Evolutionary conservation across 2,329 filamentous ascomycete genomes (phyloP), one percentile per base, ranked within the genome.

Genomic region (Colletotrichum musicola): DNA sequence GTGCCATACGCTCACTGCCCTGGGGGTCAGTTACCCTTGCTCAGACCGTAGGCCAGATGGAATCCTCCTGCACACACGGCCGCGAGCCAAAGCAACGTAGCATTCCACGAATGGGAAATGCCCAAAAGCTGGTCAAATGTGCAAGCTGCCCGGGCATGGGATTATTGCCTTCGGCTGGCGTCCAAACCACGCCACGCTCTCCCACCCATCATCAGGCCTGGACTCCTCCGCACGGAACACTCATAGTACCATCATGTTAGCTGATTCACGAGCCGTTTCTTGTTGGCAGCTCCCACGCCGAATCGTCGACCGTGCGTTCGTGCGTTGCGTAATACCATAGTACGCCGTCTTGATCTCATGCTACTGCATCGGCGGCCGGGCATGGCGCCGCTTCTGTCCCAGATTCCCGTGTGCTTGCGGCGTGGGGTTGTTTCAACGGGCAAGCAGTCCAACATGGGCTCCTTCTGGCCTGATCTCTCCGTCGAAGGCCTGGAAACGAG

Each of bases 401-500:
- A 57, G 51, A 57, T 46, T 60, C 22, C 63, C 66, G 62, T 57
- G 51, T 30, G 51, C 58, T 59, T 51, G 63, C 30, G 50, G 62
- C 53, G 66, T 53, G 56, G 66, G 44, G 27, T 47, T 62, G 50
- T 67, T 69, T 69, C 66, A 62, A 62, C 56, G 51, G 62, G 55
- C 38, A 22, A 55, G 62, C 61, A 60, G 49, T 54, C 57, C 62
- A 58, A 50, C 44, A 56, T 35, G 50, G 30, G 57, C 56, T 60
- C 40, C 30, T 62, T 56, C 56, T 57, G 62, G 50, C 56, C 56
- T 57, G 54, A 56, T 60, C 25, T 59, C 61, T 27, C 49, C 51
- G 61, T 35, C 27, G 61, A 68, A 68, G 30, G 14, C 49, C 13
- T 53, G 20, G 46, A 47, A 59, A 54, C 42, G 65, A 64, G 47